These are phyloP conservation scores for Eutrema japonicum DNA, from an alignment of 345 rosid species.

Conservation along the genomic window DNA sequence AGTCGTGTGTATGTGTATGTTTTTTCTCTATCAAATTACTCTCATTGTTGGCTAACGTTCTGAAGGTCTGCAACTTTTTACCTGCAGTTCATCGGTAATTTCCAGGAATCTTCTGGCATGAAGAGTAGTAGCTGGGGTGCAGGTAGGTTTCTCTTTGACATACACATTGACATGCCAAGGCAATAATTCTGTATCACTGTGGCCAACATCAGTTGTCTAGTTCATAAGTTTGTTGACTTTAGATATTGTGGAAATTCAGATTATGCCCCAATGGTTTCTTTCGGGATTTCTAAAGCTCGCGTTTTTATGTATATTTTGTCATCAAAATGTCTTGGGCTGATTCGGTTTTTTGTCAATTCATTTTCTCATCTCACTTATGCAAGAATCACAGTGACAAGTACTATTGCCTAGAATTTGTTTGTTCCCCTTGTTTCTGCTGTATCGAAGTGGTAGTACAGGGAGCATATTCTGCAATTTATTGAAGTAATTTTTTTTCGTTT, in stretches of 20 bases:
- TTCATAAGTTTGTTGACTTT: background rate
- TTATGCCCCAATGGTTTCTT: background rate
- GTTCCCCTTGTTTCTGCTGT: background rate
- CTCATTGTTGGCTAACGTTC: background rate
- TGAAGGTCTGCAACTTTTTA: too few species aligned
- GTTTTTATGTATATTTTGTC: background rate
- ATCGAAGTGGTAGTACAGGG: too few species aligned
- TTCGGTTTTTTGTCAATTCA: background rate
- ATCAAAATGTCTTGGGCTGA: background rate
- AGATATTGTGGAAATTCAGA: background rate
- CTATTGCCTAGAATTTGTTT: background rate
- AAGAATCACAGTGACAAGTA: background rate
- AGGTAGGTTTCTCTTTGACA: slow-evolving; percentile 58
- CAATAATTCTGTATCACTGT: background rate
- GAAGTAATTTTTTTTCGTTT: background rate
- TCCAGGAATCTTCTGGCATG: slow-evolving; percentile 76
- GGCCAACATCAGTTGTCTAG: background rate
- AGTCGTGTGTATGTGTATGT: background rate
- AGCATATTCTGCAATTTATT: background rate
- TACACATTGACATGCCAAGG: slow-evolving; percentile 35
- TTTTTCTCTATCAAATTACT: background rate
- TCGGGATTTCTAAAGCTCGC: background rate
- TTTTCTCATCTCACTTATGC: background rate
- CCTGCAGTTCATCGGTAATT: slow-evolving; percentile 60
- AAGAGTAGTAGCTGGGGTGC: slow-evolving; percentile 95